Base-by-base conservation (phyloP, 306 rosid genomes). In the Ormosia emarginata region DNA sequence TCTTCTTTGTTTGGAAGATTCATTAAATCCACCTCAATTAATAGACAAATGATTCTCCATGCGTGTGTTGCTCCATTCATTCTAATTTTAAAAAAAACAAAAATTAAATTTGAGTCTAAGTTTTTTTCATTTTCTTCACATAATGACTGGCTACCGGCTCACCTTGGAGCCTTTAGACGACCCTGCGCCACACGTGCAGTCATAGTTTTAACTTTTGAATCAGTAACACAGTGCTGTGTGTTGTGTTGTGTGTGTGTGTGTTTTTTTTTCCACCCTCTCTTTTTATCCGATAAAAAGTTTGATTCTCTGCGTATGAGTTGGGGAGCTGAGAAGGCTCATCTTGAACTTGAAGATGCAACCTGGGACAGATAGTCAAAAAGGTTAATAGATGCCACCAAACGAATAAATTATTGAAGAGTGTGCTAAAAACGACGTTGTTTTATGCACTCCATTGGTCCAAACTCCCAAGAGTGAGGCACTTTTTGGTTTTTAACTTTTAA, bases 111-210 rank as follows among this genome's bases (percentile, higher is more conserved):
- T n/a, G n/a, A n/a, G n/a, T n/a, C n/a, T n/a, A n/a, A n/a, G n/a
- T n/a, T n/a, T n/a, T n/a, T n/a, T n/a, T n/a, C n/a, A 55, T 55
- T 39, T 24, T 40, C 14, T 18, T 40, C 44, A 14, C 4, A n/a
- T 43, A 8, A 30, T 75, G 56, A 55, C 13, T 17, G 13, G 70
- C 41, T 30, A 36, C 24, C 44, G 12, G 46, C 8, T 14, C 17
- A 2, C 6, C 8, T 10, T 9, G 34, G 12, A 56, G 56, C 39
- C 37, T 14, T 74, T 30, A 6, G 37, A 41, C 6, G 41, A 43
- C 63, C 41, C 67, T 83, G 87, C 41, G 74, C 36, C 84, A 47
- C 87, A 86, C 86, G 89, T 86, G 89, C 79, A 78, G 46, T 66
- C 49, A 64, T 64, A 30, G 81, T 44, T 71, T 65, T n/a, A 24